Evolutionary conservation across 2,329 filamentous ascomycete genomes (phyloP).

Genomic region (Cladosporium cucumerinum): DNA sequence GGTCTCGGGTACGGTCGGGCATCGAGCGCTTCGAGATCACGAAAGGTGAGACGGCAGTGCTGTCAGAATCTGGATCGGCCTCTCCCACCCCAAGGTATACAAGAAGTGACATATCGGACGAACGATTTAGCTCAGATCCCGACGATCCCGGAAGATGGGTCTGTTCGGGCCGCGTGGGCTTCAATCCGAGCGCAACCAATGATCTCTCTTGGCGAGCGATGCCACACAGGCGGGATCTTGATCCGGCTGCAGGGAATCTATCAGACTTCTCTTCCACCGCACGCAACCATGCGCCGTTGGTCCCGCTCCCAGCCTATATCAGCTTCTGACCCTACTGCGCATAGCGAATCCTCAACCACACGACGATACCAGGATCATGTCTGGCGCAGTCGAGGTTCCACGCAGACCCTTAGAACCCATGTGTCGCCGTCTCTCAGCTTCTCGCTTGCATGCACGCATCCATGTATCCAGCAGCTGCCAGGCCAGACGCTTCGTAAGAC

Average conservation of each 20-base stretch:
- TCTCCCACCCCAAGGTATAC: neutral
- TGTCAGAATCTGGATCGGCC: neutral
- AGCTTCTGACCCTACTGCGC: neutral
- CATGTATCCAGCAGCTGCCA: neutral
- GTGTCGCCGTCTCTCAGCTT: neutral
- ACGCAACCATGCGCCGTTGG: neutral
- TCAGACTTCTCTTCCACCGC: neutral
- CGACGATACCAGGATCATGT: neutral
- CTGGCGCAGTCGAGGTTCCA: neutral
- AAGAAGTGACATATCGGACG: neutral
- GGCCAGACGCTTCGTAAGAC: neutral
- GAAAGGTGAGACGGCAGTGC: neutral
- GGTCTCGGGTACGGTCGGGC: neutral
- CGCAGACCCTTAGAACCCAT: neutral
- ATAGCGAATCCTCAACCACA: neutral
- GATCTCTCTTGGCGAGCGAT: neutral
- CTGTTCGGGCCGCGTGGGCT: neutral
- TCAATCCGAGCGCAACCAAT: neutral
- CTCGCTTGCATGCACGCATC: conserved; percentile 1
- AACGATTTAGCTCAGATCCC: neutral
- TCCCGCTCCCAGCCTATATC: neutral
- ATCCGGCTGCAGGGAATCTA: neutral
- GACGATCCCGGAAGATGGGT: neutral
- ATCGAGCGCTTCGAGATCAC: neutral
- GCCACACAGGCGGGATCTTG: neutral